These are phyloP conservation scores for Bruguiera gymnorhiza DNA, from an alignment of 345 rosid genomes.

Conservation along the genomic window DNA sequence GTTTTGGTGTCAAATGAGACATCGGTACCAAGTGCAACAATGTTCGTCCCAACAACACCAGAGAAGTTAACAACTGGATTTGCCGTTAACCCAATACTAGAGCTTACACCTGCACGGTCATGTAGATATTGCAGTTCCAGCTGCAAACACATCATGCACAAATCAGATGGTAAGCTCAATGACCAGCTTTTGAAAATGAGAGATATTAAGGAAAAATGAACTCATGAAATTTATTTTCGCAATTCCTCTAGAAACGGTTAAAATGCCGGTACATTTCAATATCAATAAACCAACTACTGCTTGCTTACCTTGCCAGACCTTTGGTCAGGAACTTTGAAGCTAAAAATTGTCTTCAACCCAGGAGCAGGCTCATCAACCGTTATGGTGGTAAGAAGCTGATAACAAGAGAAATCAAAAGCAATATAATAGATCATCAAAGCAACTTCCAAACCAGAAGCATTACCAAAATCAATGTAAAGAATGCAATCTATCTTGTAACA, in stretches of 20 bases:
- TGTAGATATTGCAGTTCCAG: slow-evolving; percentile 85
- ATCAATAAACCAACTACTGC: neutral
- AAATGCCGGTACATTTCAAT: neutral
- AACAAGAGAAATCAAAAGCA: slow-evolving; percentile 5
- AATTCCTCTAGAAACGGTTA: neutral
- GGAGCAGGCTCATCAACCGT: slow-evolving; percentile 86
- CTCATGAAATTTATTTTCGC: no score
- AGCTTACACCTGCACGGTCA: slow-evolving; percentile 74
- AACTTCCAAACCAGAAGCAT: neutral
- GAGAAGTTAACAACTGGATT: slow-evolving; percentile 79
- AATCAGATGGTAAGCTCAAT: neutral
- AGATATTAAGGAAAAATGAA: no score
- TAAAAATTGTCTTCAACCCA: slow-evolving; percentile 75
- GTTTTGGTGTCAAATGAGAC: slow-evolving; percentile 74
- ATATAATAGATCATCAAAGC: neutral
- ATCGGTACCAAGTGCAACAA: slow-evolving; percentile 67
- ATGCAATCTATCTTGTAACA: no score
- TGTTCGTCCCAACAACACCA: slow-evolving; percentile 66
- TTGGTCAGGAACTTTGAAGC: slow-evolving; percentile 83
- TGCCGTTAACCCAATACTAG: slow-evolving; percentile 79
- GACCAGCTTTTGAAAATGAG: neutral
- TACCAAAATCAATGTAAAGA: no score
- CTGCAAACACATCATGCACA: slow-evolving; percentile 37
- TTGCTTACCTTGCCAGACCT: slow-evolving; percentile 85
- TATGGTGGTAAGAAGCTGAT: slow-evolving; percentile 73